phyloP scores from a whole-genome alignment of 1,139 yeast genomes.

The Kurtzmaniella quercitrusa region DNA sequence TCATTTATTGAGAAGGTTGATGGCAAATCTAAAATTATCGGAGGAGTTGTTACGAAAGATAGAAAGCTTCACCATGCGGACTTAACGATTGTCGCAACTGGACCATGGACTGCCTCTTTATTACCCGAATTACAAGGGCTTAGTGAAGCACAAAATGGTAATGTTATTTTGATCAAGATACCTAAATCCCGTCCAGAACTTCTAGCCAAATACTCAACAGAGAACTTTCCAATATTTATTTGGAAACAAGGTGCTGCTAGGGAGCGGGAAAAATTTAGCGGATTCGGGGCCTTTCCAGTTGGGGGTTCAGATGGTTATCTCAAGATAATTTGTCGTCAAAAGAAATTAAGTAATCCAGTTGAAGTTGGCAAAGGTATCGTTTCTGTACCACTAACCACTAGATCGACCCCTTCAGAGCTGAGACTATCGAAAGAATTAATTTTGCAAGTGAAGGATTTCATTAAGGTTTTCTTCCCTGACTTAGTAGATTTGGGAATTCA shows the following conservation, averaged over 20 bases:
- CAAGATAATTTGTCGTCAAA: conserved; percentile 10
- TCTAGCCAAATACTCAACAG: conserved; percentile 19
- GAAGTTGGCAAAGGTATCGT: conserved; percentile 5
- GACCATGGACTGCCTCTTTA: conserved; percentile 38
- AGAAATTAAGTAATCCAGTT: conserved; percentile 11
- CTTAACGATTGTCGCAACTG: conserved; percentile 31
- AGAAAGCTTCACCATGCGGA: conserved; percentile 24
- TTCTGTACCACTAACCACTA: conserved; percentile 8
- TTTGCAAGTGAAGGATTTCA: conserved; percentile 7
- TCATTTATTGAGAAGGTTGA: conserved; percentile 13
- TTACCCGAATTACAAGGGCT: conserved; percentile 29
- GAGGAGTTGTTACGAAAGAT: conserved; percentile 27
- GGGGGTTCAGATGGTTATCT: conserved; percentile 9
- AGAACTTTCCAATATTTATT: conserved; percentile 22
- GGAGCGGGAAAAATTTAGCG: conserved; percentile 4
- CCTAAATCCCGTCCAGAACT: conserved; percentile 25
- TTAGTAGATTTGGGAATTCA: conserved; percentile 8
- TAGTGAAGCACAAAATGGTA: conserved; percentile 32
- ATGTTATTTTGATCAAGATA: conserved; percentile 19
- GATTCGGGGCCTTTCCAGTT: conserved; percentile 7
- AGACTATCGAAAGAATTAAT: conserved; percentile 7
- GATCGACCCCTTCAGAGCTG: conserved; percentile 6
- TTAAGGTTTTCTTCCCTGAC: conserved; percentile 10
- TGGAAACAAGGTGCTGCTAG: conserved; percentile 16
- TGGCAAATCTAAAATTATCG: conserved; percentile 14